Percentiles rank a stretch among this genome's conserved stretches.
Evolutionary conservation across 345 rosid genomes (phyloP).

Genomic region (thale cress (Arabidopsis thaliana)): DNA sequence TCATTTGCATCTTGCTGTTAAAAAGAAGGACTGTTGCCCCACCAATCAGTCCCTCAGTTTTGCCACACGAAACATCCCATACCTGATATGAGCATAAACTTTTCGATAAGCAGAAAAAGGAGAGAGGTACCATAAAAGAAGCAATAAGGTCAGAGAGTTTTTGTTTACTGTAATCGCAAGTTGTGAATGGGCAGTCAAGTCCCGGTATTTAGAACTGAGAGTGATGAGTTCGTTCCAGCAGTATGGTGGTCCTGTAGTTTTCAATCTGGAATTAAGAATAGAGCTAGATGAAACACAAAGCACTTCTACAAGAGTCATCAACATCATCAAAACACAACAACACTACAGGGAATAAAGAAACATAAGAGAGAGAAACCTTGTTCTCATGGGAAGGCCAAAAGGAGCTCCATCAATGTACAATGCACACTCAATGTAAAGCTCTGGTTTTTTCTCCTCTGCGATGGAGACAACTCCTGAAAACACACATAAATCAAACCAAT

Average conservation of each 20-base stretch:
- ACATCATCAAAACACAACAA: constrained; percentile 21
- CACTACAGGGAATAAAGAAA: background rate
- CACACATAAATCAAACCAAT: background rate
- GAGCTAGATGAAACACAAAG: constrained; percentile 14
- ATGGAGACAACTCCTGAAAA: constrained; percentile 52
- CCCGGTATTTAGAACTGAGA: constrained; percentile 86
- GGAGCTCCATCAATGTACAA: constrained; percentile 90
- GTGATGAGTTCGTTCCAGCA: constrained; percentile 93
- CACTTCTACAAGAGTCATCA: constrained; percentile 8
- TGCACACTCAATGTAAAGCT: constrained; percentile 82
- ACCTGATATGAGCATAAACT: constrained; percentile 49
- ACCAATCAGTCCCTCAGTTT: constrained; percentile 88
- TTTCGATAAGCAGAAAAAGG: background rate
- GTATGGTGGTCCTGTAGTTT: constrained; percentile 73
- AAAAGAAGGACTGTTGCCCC: constrained; percentile 92
- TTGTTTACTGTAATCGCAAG: constrained; percentile 80
- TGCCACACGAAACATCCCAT: constrained; percentile 90
- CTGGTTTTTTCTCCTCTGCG: constrained; percentile 69
- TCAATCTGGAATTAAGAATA: constrained; percentile 66
- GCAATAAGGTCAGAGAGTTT: background rate
- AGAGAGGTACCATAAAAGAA: constrained; percentile 26
- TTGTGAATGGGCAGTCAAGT: constrained; percentile 85
- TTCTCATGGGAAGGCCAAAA: constrained; percentile 89
- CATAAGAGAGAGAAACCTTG: constrained; percentile 56
- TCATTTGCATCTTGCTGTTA: constrained; percentile 86